A percentile compares a stretch with the other conserved stretches of the same genome.
These are phyloP conservation scores for Zygosaccharomyces siamensis DNA, from an alignment of 805 yeast genomes.

Conservation along the genomic window DNA sequence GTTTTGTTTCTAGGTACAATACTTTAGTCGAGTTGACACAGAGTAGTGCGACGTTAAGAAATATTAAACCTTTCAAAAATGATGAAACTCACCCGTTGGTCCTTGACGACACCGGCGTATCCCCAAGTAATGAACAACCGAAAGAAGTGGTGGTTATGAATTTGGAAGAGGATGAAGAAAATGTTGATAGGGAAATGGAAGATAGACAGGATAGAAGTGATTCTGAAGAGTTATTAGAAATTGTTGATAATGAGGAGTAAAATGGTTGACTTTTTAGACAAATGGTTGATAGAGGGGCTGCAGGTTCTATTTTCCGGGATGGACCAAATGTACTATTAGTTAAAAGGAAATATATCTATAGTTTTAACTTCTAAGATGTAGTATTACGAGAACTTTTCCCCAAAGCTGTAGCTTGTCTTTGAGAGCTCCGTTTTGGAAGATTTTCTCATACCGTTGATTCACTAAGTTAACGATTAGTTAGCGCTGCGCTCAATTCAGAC, in stretches of 20 bases:
- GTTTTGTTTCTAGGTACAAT: slow-evolving; percentile 35
- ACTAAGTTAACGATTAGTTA: background rate
- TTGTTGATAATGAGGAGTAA: slow-evolving; percentile 11
- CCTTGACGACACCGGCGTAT: slow-evolving; percentile 25
- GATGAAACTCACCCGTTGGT: slow-evolving; percentile 32
- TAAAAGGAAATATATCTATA: background rate
- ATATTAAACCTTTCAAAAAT: slow-evolving; percentile 31
- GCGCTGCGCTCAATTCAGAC: background rate
- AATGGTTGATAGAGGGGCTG: background rate
- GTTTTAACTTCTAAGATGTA: background rate
- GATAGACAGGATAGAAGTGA: slow-evolving; percentile 6
- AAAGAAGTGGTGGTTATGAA: slow-evolving; percentile 24
- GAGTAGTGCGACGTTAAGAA: slow-evolving; percentile 29
- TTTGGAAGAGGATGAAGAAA: slow-evolving; percentile 20
- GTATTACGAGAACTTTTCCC: background rate
- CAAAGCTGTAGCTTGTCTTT: too few species aligned
- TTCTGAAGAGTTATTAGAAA: slow-evolving; percentile 19
- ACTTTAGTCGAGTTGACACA: slow-evolving; percentile 34
- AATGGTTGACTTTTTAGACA: background rate
- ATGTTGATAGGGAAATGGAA: background rate
- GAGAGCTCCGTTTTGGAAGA: too few species aligned
- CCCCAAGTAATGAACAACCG: slow-evolving; percentile 1
- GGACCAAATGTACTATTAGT: background rate
- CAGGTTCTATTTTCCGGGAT: background rate
- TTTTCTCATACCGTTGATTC: too few species aligned